These are phyloP conservation scores for Rubia balearica DNA, from an alignment of 305 asterid genomes.

Conservation along the genomic window DNA sequence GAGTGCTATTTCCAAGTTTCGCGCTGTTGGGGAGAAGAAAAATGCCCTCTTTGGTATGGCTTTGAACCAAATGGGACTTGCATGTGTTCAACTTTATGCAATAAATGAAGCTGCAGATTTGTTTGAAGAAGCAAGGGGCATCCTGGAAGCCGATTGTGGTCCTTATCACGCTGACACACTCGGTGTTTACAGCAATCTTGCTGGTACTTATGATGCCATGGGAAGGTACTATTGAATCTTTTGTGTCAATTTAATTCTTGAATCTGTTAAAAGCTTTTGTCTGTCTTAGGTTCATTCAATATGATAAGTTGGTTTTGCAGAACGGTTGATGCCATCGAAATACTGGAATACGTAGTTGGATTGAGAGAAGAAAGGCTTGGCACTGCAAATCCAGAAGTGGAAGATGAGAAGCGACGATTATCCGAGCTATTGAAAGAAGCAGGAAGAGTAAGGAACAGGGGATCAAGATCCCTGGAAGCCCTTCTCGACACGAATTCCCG, in stretches of 20 bases:
- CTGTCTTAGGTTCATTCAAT: not conserved
- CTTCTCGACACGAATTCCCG: conserved; percentile 46
- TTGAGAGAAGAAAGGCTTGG: conserved; percentile 90
- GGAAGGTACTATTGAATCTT: conserved; percentile 50
- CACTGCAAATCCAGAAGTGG: conserved; percentile 81
- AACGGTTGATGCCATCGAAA: conserved; percentile 67
- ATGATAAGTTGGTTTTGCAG: conserved; percentile 27
- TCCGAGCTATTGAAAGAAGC: conserved; percentile 56
- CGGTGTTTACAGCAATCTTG: conserved; percentile 87
- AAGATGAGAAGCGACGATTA: conserved; percentile 66
- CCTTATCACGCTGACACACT: conserved; percentile 72
- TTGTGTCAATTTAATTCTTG: not conserved
- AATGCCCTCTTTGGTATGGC: conserved; percentile 77
- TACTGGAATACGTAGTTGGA: conserved; percentile 69
- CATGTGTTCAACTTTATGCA: conserved; percentile 63
- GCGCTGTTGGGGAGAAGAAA: conserved; percentile 61
- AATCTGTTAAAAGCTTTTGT: not conserved
- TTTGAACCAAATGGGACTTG: conserved; percentile 83
- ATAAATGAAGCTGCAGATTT: conserved; percentile 76
- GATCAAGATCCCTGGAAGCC: conserved; percentile 55
- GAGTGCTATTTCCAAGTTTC: conserved; percentile 50
- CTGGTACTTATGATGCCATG: conserved; percentile 92
- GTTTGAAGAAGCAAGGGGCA: conserved; percentile 64
- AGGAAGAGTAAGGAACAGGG: conserved; percentile 56
- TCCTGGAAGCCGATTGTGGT: conserved; percentile 74